Conservation (phyloP, 805 yeast species). For the Kurtzmaniella fragi region DNA sequence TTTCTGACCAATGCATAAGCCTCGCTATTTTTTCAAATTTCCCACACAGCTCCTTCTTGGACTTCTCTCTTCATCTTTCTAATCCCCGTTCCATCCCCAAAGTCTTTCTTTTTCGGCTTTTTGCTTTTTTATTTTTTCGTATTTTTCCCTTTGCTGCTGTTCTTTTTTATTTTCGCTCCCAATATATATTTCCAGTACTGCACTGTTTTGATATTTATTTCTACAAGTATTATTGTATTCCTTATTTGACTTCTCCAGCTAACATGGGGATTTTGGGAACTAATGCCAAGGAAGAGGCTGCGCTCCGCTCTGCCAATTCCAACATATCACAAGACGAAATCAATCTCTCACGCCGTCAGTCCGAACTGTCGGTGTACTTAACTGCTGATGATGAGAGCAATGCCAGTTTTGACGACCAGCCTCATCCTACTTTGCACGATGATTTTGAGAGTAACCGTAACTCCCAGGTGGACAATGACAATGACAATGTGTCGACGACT, state of each 20-base stretch:
- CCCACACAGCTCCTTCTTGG: too few species aligned
- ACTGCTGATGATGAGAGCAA: constrained; percentile 24
- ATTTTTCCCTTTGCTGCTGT: too few species aligned
- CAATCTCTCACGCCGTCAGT: not conserved
- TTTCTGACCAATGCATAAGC: too few species aligned
- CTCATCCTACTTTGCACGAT: not conserved
- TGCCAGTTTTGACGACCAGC: not conserved
- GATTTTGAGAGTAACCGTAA: not conserved
- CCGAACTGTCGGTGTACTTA: constrained; percentile 27
- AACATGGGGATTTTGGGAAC: constrained; percentile 34
- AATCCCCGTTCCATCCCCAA: too few species aligned
- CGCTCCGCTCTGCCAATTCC: constrained; percentile 11
- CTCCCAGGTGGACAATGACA: not conserved
- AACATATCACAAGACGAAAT: constrained; percentile 1
- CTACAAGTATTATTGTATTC: not conserved
- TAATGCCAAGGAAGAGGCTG: constrained; percentile 23
- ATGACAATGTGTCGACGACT: not conserved
- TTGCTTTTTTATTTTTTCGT: too few species aligned
- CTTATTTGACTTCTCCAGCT: not conserved
- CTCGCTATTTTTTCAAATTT: too few species aligned
- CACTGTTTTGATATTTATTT: not conserved
- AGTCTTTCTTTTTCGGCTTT: too few species aligned
- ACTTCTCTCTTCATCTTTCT: too few species aligned
- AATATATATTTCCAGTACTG: too few species aligned
- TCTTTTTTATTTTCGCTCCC: too few species aligned